These are phyloP conservation scores for Penicillium pancosmium DNA, from an alignment of 495 filamentous ascomycete species.

Conservation along the genomic window DNA sequence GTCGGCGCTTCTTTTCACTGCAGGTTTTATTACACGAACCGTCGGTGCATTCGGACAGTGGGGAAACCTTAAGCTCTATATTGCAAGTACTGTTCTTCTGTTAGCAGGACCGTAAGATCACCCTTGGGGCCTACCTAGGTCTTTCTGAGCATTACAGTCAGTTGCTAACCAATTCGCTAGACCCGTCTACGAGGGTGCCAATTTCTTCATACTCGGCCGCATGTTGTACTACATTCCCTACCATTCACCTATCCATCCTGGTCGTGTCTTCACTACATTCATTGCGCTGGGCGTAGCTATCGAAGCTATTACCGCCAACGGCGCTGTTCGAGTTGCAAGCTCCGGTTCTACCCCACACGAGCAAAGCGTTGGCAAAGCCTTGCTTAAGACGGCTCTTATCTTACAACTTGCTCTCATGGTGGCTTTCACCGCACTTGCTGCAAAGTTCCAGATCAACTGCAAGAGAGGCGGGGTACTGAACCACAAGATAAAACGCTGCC, in stretches of 20 bases:
- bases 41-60: slow-evolving; percentile 61
- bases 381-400: slow-evolving; percentile 68
- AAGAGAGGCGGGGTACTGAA: slow-evolving; percentile 53
- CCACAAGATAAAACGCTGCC: slow-evolving; percentile 56
- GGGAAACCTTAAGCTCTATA: slow-evolving; percentile 57
- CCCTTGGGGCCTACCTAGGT: too few species aligned
- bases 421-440: slow-evolving; percentile 61
- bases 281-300: slow-evolving; percentile 62
- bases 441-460: slow-evolving; percentile 62
- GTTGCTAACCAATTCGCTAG: slow-evolving; percentile 33
- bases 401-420: slow-evolving; percentile 67
- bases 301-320: slow-evolving; percentile 69
- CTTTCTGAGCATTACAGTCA: too few species aligned
- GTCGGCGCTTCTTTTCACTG: slow-evolving; percentile 53
- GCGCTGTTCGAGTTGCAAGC: slow-evolving; percentile 64
- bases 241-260: slow-evolving; percentile 75
- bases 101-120: slow-evolving; percentile 65
- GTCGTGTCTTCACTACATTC: slow-evolving; percentile 76
- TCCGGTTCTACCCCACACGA: slow-evolving; percentile 36
- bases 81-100: slow-evolving; percentile 61
- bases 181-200: slow-evolving; percentile 71
- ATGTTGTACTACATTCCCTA: slow-evolving; percentile 80
- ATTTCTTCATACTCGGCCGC: slow-evolving; percentile 77
- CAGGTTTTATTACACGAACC: slow-evolving; percentile 61
- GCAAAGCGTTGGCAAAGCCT: slow-evolving; percentile 55